These are phyloP conservation scores for Beta vulgaris DNA, from an alignment of 148 eudicot species.

Conservation along the genomic window DNA sequence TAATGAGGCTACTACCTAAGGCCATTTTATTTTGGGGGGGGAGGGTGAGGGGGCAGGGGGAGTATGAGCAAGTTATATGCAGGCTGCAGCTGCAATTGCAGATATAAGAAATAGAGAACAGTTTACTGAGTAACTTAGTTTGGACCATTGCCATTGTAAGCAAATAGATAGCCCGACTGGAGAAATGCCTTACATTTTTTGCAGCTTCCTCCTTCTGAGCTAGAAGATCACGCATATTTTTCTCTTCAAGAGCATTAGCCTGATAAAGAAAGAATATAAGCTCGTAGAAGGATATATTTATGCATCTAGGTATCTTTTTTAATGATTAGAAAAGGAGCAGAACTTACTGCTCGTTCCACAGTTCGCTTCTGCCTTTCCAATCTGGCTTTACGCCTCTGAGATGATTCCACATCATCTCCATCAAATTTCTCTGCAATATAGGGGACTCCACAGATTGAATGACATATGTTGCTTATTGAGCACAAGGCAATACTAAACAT, in stretches of 20 bases:
- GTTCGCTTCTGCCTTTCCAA: conserved; percentile 80
- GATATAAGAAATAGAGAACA: background rate
- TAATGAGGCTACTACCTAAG: background rate
- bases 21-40: background rate
- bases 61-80: no score
- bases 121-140: background rate
- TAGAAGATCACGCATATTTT: conserved; percentile 76
- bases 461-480: background rate
- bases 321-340: background rate
- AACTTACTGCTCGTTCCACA: conserved; percentile 83
- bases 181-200: conserved; percentile 59
- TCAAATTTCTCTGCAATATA: conserved; percentile 35
- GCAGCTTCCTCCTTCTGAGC: conserved; percentile 93
- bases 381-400: conserved; percentile 76
- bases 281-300: background rate
- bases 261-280: conserved; percentile 31
- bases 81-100: no score
- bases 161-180: background rate
- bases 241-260: conserved; percentile 96
- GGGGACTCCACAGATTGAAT: conserved; percentile 14
- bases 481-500: background rate
- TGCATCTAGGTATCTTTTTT: background rate
- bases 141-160: background rate
- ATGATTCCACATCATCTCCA: conserved; percentile 54
- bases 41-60: no score